Percentiles rank a stretch among this genome's conserved stretches.
Conservation (phyloP, 1,284 basidiomycete genomes). For the Coniferiporia weirii region DNA sequence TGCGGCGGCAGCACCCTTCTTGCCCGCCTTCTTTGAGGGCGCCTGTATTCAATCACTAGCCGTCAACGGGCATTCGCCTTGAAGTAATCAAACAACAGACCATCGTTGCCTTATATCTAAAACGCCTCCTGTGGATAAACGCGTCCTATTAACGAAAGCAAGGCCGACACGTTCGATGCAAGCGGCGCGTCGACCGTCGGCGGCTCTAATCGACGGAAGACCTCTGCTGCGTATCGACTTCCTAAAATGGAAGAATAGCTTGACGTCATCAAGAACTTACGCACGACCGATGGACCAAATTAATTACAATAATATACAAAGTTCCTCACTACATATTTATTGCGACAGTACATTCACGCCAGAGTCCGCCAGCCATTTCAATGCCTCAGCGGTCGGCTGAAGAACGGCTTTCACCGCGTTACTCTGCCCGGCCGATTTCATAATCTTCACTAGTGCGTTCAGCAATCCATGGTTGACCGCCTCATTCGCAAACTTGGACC, state of each 20-base stretch:
- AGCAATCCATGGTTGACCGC: constrained; percentile 47
- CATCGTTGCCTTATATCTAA: not conserved
- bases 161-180: not conserved
- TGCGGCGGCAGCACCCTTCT: constrained; percentile 59
- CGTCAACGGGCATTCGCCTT: not conserved
- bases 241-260: constrained; percentile 2
- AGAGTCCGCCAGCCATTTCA: constrained; percentile 27
- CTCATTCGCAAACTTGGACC: constrained; percentile 41
- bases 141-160: not conserved
- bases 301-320: not conserved
- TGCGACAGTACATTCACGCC: constrained; percentile 25
- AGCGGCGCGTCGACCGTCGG: not conserved
- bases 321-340: constrained; percentile 29
- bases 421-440: constrained; percentile 27
- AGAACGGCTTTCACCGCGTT: constrained; percentile 31
- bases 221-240: not conserved
- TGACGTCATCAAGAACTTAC: not conserved
- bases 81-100: not conserved
- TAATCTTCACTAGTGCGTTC: constrained; percentile 41
- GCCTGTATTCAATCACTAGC: constrained; percentile 46
- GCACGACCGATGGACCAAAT: not conserved
- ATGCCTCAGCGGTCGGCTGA: constrained; percentile 40
- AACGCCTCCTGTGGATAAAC: not conserved
- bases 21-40: constrained; percentile 86
- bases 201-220: not conserved